Evolutionary conservation across 139 green algal species (phyloP).

Genomic region (Chlamydomonas sp.): DNA sequence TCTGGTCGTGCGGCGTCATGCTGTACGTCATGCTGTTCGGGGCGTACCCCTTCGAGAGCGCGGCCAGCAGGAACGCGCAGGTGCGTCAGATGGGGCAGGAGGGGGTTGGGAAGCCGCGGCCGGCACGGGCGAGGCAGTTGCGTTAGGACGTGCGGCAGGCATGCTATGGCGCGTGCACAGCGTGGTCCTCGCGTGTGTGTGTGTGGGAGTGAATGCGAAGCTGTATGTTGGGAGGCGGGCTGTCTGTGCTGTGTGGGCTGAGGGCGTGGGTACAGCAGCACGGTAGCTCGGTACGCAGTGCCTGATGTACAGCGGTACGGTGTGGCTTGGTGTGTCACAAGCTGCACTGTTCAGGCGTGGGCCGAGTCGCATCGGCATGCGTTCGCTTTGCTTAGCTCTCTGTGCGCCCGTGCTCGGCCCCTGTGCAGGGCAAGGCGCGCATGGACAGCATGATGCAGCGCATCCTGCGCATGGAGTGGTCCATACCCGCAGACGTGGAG

Average conservation of each 20-base stretch:
- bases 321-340: no score
- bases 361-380: no score
- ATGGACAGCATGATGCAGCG: slow-evolving; percentile 62
- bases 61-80: slow-evolving; percentile 24
- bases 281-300: no score
- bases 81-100: neutral
- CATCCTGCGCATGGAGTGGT: slow-evolving; percentile 61
- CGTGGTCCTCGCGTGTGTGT: no score
- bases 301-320: no score
- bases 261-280: no score
- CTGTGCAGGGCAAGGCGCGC: slow-evolving; percentile 29
- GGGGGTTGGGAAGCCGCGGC: neutral
- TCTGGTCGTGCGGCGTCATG: slow-evolving; percentile 92
- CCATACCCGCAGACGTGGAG: slow-evolving; percentile 23
- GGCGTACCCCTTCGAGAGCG: slow-evolving; percentile 94
- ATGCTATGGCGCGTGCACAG: neutral
- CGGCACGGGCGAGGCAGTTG: neutral
- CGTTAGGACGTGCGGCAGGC: neutral
- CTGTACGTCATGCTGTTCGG: slow-evolving; percentile 98
- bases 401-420: no score
- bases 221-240: no score
- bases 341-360: no score
- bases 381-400: no score
- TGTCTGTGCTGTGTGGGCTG: no score
- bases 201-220: no score